Base-by-base conservation (phyloP, 2,329 filamentous ascomycete genomes). In the Periglandula ipomoeae region DNA sequence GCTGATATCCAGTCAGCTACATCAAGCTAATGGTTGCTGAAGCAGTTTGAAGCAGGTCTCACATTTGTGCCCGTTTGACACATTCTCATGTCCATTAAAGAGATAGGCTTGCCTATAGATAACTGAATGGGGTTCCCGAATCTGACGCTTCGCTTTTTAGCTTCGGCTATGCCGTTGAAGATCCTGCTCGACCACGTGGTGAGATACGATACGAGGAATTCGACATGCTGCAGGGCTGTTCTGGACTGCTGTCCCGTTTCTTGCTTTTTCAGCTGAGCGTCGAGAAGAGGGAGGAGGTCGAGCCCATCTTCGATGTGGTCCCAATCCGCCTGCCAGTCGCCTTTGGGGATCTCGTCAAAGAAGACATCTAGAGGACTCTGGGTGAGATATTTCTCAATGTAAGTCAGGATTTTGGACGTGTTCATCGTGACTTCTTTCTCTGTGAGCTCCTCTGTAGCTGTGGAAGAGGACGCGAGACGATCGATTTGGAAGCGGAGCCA, bases 401-500 rank as follows among this genome's bases (percentile, higher is more conserved):
- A 96, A 1, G 79, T 75, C 8, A 95, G 65, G 1, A 94, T 81
- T 49, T 82, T 82, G 15, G 74, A 72, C 44, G 85, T 78, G 54
- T 95, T 87, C 52, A 94, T 79, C 0, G 80, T 79, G 1, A 85
- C 81, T 56, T 93, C 87, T 55, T 85, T 86, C 52, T 91, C 89
- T 22, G 82, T 76, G 40, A 86, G 73, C 54, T 96, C 91, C 20
- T 89, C 82, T 7, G 73, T 75, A 15, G 74, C 72, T 0, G 81
- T 56, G 70, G 56, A 85, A 68, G 61, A 70, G 4, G 84, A 81
- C 5, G 80, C 79, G 41, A 91, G 78, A 13, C 84, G 78, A 54
- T 94, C 87, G 50, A 95, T 91, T 59, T 90, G 83, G 58, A 89
- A 79, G 30, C 84, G 81, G 45, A 97, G 71, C 91, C 91, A 97